Percentiles rank a stretch among this genome's conserved stretches.
Evolutionary conservation across 1,284 basidiomycete species (phyloP).

Genomic region (Gomphus bonarii): DNA sequence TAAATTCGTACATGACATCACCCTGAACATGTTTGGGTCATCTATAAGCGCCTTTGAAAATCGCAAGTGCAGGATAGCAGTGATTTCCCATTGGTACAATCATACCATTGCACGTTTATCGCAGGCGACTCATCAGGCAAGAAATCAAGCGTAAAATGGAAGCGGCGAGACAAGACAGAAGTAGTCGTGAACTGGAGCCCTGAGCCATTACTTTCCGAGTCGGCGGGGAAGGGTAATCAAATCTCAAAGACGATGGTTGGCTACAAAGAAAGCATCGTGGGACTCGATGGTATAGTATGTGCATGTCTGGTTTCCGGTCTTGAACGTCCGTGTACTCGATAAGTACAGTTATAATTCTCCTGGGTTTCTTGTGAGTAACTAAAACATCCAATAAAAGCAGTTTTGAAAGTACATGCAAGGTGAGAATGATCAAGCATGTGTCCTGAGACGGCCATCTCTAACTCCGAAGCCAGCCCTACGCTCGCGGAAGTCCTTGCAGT

Average conservation of each 20-base stretch:
- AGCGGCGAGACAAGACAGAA: too few species aligned
- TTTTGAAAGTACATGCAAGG: background rate
- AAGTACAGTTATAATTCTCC: background rate
- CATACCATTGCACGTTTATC: too few species aligned
- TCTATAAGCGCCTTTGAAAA: too few species aligned
- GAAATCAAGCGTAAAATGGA: too few species aligned
- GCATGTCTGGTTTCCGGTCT: background rate
- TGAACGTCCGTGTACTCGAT: background rate
- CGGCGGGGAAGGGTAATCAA: background rate
- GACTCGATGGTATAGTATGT: background rate
- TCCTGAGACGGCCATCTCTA: background rate
- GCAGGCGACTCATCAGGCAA: too few species aligned
- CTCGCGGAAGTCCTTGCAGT: background rate
- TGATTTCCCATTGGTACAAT: too few species aligned
- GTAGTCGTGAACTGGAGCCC: too few species aligned
- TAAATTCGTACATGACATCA: too few species aligned
- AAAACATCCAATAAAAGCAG: background rate
- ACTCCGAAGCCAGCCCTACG: background rate
- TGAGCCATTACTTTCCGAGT: too few species aligned
- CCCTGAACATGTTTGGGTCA: too few species aligned
- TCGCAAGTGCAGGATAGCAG: too few species aligned
- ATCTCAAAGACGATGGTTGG: background rate
- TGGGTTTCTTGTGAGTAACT: background rate
- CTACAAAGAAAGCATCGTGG: background rate
- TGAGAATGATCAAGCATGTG: background rate